A percentile compares a stretch with the other conserved stretches of the same genome.
These are phyloP conservation scores for Prunus kanzakura DNA, from an alignment of 306 rosid genomes.

Conservation along the genomic window DNA sequence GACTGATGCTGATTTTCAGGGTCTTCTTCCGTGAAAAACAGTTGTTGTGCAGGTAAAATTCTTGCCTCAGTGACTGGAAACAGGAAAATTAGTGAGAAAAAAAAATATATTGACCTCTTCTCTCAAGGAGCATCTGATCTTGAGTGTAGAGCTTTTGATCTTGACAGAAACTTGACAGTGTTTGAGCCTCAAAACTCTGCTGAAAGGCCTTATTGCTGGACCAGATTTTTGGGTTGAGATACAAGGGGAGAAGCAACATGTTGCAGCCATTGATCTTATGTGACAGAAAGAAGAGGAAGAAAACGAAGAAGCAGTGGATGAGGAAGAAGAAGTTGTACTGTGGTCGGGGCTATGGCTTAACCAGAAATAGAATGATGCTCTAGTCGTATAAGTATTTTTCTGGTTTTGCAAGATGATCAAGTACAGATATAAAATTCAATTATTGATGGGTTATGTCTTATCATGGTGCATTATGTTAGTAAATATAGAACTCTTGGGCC, in stretches of 20 bases:
- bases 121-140: constrained; percentile 62
- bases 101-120: constrained; percentile 53
- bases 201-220: constrained; percentile 39
- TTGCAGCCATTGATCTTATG: constrained; percentile 53
- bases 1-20: not conserved
- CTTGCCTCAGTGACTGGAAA: no score
- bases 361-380: not conserved
- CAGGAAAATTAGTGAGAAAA: not conserved
- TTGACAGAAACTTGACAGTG: constrained; percentile 40
- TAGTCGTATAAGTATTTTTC: not conserved
- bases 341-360: not conserved
- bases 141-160: constrained; percentile 29
- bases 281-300: constrained; percentile 20
- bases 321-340: not conserved
- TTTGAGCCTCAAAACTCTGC: constrained; percentile 42
- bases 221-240: constrained; percentile 48
- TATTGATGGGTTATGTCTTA: constrained; percentile 4
- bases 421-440: not conserved
- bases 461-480: not conserved
- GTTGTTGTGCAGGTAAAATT: no score
- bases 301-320: not conserved
- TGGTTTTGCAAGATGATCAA: not conserved
- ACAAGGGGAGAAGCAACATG: constrained; percentile 36
- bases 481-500: constrained; percentile 13
- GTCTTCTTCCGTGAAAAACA: no score